These are phyloP conservation scores for Phytophthora fragariae DNA, from an alignment of 352 stramenopile species.

Conservation along the genomic window DNA sequence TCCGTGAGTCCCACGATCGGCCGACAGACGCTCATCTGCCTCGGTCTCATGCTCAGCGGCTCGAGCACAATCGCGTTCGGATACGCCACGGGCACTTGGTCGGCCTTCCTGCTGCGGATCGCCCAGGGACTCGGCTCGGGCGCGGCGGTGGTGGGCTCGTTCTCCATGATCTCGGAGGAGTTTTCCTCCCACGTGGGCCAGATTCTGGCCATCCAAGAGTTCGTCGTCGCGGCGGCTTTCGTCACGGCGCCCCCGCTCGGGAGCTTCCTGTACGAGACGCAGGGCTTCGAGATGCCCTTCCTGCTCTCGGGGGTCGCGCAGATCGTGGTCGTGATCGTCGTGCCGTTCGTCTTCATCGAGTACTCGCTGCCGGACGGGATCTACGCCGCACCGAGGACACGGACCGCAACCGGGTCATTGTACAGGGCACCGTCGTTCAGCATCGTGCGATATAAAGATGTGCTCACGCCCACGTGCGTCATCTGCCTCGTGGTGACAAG, in stretches of 20 bases:
- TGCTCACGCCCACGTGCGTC: conserved; percentile 64
- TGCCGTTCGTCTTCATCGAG: conserved; percentile 80
- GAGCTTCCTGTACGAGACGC: conserved; percentile 61
- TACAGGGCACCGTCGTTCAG: conserved; percentile 42
- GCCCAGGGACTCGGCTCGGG: conserved; percentile 68
- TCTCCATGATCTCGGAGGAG: conserved; percentile 76
- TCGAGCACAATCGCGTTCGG: conserved; percentile 72
- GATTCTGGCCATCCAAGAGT: conserved; percentile 68
- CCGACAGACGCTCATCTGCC: conserved; percentile 72
- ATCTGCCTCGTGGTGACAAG: conserved; percentile 58
- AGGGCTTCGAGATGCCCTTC: conserved; percentile 70
- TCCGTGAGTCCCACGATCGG: conserved; percentile 52
- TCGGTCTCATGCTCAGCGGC: conserved; percentile 71
- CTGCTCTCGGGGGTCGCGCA: conserved; percentile 64
- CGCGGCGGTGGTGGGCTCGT: conserved; percentile 65
- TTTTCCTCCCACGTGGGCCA: conserved; percentile 61
- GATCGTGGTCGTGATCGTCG: conserved; percentile 65
- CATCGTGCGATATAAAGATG: conserved; percentile 52
- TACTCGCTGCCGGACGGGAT: conserved; percentile 75
- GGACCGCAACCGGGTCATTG: conserved; percentile 22
- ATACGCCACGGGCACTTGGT: conserved; percentile 49
- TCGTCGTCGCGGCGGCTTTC: conserved; percentile 74
- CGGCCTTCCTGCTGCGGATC: conserved; percentile 60
- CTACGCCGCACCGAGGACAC: conserved; percentile 34
- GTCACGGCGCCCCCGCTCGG: conserved; percentile 65